These are phyloP conservation scores for Diplodia sapinea DNA, from an alignment of 2,329 filamentous ascomycete genomes.

Conservation along the genomic window DNA sequence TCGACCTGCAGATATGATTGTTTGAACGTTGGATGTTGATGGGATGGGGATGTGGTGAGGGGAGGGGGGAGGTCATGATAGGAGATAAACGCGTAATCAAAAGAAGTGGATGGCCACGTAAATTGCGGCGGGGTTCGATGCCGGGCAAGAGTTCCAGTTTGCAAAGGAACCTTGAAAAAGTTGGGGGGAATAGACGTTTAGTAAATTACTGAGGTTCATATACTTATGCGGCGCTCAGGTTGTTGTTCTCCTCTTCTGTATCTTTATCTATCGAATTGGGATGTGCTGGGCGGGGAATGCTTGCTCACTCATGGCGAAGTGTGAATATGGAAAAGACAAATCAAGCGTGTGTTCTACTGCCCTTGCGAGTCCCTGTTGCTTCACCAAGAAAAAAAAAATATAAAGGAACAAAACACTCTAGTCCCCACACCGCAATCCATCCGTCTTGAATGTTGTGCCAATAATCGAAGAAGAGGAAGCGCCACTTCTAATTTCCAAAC, in stretches of 20 bases:
- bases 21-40: not conserved
- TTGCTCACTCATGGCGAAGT: not conserved
- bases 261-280: too few species aligned
- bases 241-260: too few species aligned
- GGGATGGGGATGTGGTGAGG: not conserved
- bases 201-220: too few species aligned
- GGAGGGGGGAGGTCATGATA: too few species aligned
- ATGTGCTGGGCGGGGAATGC: not conserved
- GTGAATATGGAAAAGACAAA: not conserved
- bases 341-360: not conserved
- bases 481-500: slow-evolving; percentile 6
- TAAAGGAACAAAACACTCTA: not conserved
- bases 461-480: not conserved
- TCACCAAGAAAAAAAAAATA: not conserved
- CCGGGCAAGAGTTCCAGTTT: too few species aligned
- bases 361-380: not conserved
- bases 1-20: not conserved
- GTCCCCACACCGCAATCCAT: not conserved
- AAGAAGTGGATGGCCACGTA: too few species aligned
- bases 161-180: too few species aligned
- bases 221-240: too few species aligned
- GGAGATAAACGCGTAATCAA: too few species aligned
- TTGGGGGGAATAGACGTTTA: too few species aligned
- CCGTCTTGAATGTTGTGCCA: not conserved
- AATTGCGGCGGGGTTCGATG: too few species aligned